Percentiles rank a stretch among this genome's conserved stretches.
These are phyloP conservation scores for Pichia exigua DNA, from an alignment of 805 yeast genomes.

Conservation along the genomic window DNA sequence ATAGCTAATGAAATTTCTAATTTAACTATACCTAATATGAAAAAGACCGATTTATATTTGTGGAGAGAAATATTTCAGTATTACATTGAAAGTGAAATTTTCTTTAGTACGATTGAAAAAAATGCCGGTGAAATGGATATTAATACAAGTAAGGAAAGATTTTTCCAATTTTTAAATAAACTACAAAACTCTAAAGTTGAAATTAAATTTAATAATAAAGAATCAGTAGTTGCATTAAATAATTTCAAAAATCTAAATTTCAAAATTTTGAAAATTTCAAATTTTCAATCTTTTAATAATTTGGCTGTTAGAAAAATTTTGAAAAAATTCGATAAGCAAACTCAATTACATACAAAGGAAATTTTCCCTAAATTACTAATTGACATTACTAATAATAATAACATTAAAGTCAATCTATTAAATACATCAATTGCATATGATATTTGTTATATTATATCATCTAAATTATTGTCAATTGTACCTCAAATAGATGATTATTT, in stretches of 20 bases:
- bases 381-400: conserved; percentile 14
- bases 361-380: conserved; percentile 34
- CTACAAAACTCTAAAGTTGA: conserved; percentile 33
- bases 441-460: conserved; percentile 49
- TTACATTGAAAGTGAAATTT: conserved; percentile 61
- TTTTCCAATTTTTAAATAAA: conserved; percentile 33
- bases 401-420: conserved; percentile 16
- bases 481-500: conserved; percentile 73
- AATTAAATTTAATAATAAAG: conserved; percentile 38
- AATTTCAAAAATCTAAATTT: conserved; percentile 47
- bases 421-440: conserved; percentile 40
- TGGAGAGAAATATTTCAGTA: conserved; percentile 65
- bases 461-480: conserved; percentile 44
- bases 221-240: conserved; percentile 37
- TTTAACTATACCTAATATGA: conserved; percentile 34
- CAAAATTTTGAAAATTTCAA: conserved; percentile 46
- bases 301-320: conserved; percentile 61
- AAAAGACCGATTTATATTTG: conserved; percentile 47
- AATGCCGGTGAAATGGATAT: conserved; percentile 36
- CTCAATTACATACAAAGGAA: conserved; percentile 42
- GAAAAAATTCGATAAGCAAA: conserved; percentile 71
- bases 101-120: conserved; percentile 37
- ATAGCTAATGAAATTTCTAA: conserved; percentile 34
- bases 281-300: conserved; percentile 54
- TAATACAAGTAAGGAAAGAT: conserved; percentile 38